Conservation (phyloP, 2,329 filamentous ascomycete species). For the Gyromitra esculenta region DNA sequence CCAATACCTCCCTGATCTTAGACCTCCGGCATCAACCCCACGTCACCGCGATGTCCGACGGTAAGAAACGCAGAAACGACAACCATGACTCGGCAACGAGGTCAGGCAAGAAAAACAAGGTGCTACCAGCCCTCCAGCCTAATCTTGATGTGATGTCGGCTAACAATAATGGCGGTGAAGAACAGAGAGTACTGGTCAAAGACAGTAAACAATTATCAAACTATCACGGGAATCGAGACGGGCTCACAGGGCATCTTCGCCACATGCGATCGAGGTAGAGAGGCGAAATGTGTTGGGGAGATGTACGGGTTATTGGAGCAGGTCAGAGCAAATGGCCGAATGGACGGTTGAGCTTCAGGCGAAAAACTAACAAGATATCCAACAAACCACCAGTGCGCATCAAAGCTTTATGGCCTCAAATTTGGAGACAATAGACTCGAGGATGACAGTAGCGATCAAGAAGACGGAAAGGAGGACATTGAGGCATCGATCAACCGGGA, state of each 20-base stretch:
- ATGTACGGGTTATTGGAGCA: constrained; percentile 57
- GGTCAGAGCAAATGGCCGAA: constrained; percentile 45
- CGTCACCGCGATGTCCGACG: constrained; percentile 40
- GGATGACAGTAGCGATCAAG: constrained; percentile 60
- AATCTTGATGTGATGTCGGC: not conserved
- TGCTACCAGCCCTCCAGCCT: not conserved
- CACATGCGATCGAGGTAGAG: constrained; percentile 57
- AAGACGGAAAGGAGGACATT: constrained; percentile 70
- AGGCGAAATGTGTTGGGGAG: constrained; percentile 57
- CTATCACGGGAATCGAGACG: constrained; percentile 54
- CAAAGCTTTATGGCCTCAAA: constrained; percentile 57
- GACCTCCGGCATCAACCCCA: constrained; percentile 13
- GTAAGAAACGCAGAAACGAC: constrained; percentile 44
- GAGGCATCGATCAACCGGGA: constrained; percentile 78
- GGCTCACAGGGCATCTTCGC: constrained; percentile 57
- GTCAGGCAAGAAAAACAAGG: constrained; percentile 53
- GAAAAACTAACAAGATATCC: constrained; percentile 17
- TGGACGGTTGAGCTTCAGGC: not conserved
- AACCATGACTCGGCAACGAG: constrained; percentile 28
- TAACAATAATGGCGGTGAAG: constrained; percentile 26
- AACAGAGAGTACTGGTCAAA: constrained; percentile 50
- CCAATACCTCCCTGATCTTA: not conserved
- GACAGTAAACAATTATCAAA: constrained; percentile 47
- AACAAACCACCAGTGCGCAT: constrained; percentile 41
- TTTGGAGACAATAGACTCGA: constrained; percentile 60